Percentiles rank a stretch among this genome's conserved stretches.
Conservation (phyloP, 2,329 filamentous ascomycete genomes). For the Aspergillus piperis region DNA sequence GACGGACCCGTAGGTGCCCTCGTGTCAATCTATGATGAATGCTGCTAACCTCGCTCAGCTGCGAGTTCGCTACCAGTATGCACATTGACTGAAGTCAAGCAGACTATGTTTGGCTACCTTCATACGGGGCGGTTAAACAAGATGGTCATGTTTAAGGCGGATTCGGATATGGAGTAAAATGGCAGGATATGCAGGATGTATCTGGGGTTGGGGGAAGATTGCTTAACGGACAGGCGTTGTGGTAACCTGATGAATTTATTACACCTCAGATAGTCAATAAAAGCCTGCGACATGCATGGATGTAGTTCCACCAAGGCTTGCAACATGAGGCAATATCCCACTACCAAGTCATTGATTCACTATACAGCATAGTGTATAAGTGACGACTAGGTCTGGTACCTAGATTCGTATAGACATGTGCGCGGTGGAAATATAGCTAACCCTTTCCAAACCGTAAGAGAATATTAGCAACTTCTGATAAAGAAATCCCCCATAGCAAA, state of each 20-base stretch:
- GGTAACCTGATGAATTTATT: not conserved
- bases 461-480: no score
- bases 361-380: no score
- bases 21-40: not conserved
- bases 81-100: conserved; percentile 15
- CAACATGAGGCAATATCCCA: not conserved
- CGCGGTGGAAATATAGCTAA: no score
- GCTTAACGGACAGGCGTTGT: not conserved
- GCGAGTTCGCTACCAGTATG: conserved; percentile 24
- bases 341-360: no score
- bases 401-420: no score
- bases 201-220: not conserved
- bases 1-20: conserved; percentile 43
- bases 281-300: no score
- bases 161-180: not conserved
- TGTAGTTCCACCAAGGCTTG: no score
- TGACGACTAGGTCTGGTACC: no score
- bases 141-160: not conserved
- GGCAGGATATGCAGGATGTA: not conserved
- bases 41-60: conserved; percentile 19
- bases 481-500: no score
- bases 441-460: no score
- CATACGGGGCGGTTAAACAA: not conserved
- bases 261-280: not conserved
- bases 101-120: not conserved